These are phyloP conservation scores for Kokia cookei DNA, from an alignment of 441 rosid genomes.

Conservation along the genomic window DNA sequence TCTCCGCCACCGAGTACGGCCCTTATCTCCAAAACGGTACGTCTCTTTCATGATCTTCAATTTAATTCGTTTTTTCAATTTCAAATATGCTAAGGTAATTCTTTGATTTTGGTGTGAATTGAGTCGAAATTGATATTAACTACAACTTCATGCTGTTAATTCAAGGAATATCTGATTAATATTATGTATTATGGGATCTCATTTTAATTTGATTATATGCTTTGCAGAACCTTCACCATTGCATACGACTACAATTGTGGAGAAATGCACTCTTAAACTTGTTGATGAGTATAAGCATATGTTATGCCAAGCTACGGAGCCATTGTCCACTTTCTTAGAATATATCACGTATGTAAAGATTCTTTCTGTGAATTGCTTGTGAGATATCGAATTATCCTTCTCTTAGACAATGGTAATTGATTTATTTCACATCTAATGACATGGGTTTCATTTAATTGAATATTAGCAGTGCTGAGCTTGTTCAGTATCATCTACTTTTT, in stretches of 20 bases:
- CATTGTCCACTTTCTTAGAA: constrained; percentile 85
- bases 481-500: not conserved
- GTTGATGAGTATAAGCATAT: constrained; percentile 96
- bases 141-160: not conserved
- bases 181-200: not conserved
- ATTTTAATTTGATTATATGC: not conserved
- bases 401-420: not conserved
- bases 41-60: constrained; percentile 5
- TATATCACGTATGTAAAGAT: constrained; percentile 66
- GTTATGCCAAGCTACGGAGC: constrained; percentile 94
- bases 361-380: not conserved
- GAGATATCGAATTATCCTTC: not conserved
- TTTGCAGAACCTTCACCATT: constrained; percentile 90
- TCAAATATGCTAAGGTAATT: not conserved
- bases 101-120: not conserved
- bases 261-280: constrained; percentile 92
- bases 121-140: not conserved
- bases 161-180: not conserved
- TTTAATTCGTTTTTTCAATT: not conserved
- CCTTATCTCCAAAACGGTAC: constrained; percentile 92
- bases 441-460: not conserved
- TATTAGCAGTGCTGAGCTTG: not conserved
- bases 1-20: constrained; percentile 94
- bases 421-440: not conserved
- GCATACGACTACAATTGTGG: constrained; percentile 96